Base-by-base conservation (phyloP, 2,329 filamentous ascomycete genomes). In the Cytospora paraplurivora region DNA sequence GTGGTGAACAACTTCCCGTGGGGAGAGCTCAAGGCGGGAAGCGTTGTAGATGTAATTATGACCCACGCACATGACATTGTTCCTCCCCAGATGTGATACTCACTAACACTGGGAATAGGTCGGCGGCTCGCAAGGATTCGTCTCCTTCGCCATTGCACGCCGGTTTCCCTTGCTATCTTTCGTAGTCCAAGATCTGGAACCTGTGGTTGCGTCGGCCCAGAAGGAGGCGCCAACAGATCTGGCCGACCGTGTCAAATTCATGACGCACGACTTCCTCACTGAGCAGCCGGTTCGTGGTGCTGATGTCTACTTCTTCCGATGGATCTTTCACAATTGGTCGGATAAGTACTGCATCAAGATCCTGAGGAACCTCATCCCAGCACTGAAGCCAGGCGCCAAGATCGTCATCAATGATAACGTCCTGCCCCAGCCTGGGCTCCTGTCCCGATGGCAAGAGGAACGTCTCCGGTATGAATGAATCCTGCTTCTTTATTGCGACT, bases 121-220 rank as follows among this genome's bases (percentile, higher is more conserved):
- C 47, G 69, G 69, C 34, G 68, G 67, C 11, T 68, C 64, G 3
- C 50, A 66, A 50, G 66, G 66, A 4, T 62, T 63, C n/a, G 62
- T 60, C 13, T 62, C 49, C 38, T 27, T 68, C 7, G 64, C 63
- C 13, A 33, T 69, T 21, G 66, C 62, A 5, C 50, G 56, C 7
- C 59, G 51, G 12, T 64, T 52, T 37, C 67, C 67, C 1, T 49
- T 27, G 4, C 17, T 69, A 2, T 60, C 61, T 6, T 68, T 69
- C n/a, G 55, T 70, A 0, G 71, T 64, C 71, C 77, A 69, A 74
- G 79, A 71, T 35, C 49, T 68, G 6, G 65, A 59, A 17, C 41
- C 64, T 12, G 63, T 69, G 13, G 35, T 58, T 13, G 56, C 44
- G 10, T 41, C 56, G 27, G 27, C 27, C 27, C 27, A 27, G 27